Conservation (phyloP, 179 eudicot species). For the Corrigiola litoralis region DNA sequence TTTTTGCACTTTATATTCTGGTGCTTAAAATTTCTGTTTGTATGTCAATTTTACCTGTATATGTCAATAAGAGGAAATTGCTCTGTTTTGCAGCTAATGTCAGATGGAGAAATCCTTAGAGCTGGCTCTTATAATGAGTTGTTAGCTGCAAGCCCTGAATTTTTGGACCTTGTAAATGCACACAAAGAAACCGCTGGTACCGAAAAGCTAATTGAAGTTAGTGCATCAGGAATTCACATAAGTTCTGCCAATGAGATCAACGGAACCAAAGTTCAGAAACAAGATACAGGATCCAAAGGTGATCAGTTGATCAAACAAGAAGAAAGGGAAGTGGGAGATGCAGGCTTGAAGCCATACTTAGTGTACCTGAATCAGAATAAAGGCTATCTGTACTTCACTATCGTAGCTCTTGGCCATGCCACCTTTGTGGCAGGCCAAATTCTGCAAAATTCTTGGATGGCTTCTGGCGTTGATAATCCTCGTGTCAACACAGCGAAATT, state of each 20-base stretch:
- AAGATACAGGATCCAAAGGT: slow-evolving; percentile 18
- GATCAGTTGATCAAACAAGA: slow-evolving; percentile 67
- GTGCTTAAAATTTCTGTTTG: neutral
- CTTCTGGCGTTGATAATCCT: slow-evolving; percentile 56
- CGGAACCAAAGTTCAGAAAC: slow-evolving; percentile 13
- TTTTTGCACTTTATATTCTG: too few species aligned
- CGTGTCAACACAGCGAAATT: slow-evolving; percentile 38
- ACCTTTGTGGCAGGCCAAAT: slow-evolving; percentile 42
- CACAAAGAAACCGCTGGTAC: slow-evolving; percentile 74
- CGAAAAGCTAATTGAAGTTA: slow-evolving; percentile 36
- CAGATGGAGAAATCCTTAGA: slow-evolving; percentile 50
- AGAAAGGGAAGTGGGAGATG: slow-evolving; percentile 63
- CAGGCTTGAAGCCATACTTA: slow-evolving; percentile 51
- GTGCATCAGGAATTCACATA: slow-evolving; percentile 11
- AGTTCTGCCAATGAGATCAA: slow-evolving; percentile 25
- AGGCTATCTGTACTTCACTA: slow-evolving; percentile 41
- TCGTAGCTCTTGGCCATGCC: slow-evolving; percentile 38
- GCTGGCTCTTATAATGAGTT: slow-evolving; percentile 50
- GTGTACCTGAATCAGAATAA: slow-evolving; percentile 50
- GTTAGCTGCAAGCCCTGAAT: slow-evolving; percentile 48
- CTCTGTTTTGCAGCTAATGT: slow-evolving; percentile 41
- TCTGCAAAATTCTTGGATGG: slow-evolving; percentile 69
- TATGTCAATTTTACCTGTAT: neutral
- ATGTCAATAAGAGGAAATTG: neutral
- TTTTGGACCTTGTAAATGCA: slow-evolving; percentile 54